phyloP scores from a whole-genome alignment of 352 stramenopile species.

The Aphanomyces euteiches region DNA sequence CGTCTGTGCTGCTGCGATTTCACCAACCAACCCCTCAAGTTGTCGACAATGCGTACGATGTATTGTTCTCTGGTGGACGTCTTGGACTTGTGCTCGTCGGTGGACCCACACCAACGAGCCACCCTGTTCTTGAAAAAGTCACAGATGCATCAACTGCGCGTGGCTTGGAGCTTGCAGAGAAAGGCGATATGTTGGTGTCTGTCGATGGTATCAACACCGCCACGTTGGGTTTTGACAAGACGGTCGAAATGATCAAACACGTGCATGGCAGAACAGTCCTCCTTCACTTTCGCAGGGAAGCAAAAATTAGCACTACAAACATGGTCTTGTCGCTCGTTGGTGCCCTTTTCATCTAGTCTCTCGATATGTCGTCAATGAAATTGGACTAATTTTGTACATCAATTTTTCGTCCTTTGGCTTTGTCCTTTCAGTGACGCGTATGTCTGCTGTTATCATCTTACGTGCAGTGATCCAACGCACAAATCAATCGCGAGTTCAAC shows the following conservation, averaged over 20 bases:
- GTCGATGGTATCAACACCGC: slow-evolving; percentile 15
- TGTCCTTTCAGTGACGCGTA: no score
- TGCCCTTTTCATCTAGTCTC: slow-evolving; percentile 17
- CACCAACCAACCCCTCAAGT: background rate
- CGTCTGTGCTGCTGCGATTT: slow-evolving; percentile 2
- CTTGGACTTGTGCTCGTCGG: slow-evolving; percentile 22
- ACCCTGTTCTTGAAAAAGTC: slow-evolving; percentile 18
- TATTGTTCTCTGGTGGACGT: slow-evolving; percentile 4
- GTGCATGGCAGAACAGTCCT: background rate
- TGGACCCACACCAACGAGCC: background rate
- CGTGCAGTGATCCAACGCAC: no score
- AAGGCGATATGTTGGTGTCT: slow-evolving; percentile 5
- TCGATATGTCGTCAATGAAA: no score
- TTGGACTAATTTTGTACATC: no score
- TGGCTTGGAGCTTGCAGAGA: slow-evolving; percentile 7
- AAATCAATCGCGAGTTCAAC: no score
- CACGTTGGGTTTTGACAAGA: slow-evolving; percentile 15
- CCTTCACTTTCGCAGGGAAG: background rate
- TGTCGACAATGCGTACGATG: slow-evolving; percentile 3
- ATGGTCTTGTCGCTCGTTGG: slow-evolving; percentile 14
- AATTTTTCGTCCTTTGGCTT: no score
- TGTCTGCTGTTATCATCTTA: no score
- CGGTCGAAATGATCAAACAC: slow-evolving; percentile 21
- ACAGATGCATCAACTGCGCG: slow-evolving; percentile 11
- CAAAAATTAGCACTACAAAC: background rate